Conservation (phyloP, 108 stramenopile species). For the Pseudonitzschia multistriata region DNA sequence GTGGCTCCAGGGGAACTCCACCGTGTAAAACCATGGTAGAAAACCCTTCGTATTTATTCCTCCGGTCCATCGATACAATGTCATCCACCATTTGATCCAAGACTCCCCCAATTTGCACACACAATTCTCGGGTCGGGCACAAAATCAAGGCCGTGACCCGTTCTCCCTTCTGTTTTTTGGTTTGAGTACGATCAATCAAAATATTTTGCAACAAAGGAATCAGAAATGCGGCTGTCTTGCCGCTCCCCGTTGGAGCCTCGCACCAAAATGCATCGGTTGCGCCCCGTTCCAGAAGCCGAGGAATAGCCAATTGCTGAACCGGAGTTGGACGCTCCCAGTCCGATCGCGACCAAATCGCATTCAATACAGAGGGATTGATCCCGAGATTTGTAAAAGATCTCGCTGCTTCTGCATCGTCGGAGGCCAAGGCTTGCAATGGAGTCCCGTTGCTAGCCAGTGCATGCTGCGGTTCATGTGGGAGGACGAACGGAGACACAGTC, state of each 20-base stretch:
- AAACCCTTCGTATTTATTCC: background rate
- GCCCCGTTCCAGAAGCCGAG: conserved; percentile 36
- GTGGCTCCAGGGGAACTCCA: conserved; percentile 61
- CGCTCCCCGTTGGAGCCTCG: conserved; percentile 79
- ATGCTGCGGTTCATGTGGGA: background rate
- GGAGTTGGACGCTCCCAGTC: conserved; percentile 66
- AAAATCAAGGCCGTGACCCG: conserved; percentile 72
- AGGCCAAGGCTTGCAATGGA: background rate
- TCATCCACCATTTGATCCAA: conserved; percentile 44
- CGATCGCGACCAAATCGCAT: conserved; percentile 32
- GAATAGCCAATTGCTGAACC: conserved; percentile 67
- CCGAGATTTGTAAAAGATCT: conserved; percentile 39
- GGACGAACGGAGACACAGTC: background rate
- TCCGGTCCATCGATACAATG: background rate
- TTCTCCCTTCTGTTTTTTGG: conserved; percentile 19
- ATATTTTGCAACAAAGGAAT: conserved; percentile 83
- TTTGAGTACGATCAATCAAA: conserved; percentile 6
- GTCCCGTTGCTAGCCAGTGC: background rate
- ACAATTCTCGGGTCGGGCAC: conserved; percentile 93
- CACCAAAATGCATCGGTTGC: conserved; percentile 55
- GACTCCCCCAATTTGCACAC: conserved; percentile 77
- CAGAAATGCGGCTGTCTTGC: conserved; percentile 90
- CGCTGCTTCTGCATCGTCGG: background rate
- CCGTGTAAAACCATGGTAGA: conserved; percentile 51
- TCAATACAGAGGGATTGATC: conserved; percentile 22